Evolutionary conservation across 116 monocot genomes (phyloP).

Genomic region (Dioscorea cayenensis): DNA sequence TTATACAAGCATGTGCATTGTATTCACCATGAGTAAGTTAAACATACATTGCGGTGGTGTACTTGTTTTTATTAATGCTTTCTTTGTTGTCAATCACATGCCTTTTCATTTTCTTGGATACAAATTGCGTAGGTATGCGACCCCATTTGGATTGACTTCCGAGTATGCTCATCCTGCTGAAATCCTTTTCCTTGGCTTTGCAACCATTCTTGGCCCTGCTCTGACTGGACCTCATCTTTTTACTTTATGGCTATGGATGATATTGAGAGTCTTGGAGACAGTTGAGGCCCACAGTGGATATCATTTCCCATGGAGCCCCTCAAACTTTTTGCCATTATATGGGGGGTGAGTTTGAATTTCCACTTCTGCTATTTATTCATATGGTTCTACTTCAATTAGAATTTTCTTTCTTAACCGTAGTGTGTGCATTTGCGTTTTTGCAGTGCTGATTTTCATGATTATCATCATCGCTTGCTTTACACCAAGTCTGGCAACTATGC

Average conservation of each 20-base stretch:
- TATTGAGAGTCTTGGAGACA: slow-evolving; percentile 82
- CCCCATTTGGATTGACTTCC: slow-evolving; percentile 81
- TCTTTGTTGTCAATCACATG: not conserved
- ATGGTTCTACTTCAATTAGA: not conserved
- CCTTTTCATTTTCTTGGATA: not conserved
- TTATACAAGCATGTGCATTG: slow-evolving; percentile 95
- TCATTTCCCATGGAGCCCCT: slow-evolving; percentile 97
- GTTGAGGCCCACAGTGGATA: slow-evolving; percentile 91
- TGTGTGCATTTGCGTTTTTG: slow-evolving; percentile 2
- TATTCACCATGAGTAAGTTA: slow-evolving; percentile 77
- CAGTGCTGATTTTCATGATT: slow-evolving; percentile 90
- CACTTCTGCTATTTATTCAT: not conserved
- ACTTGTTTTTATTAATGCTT: not conserved
- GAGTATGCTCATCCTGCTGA: slow-evolving; percentile 97
- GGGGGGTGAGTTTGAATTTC: slow-evolving; percentile 56
- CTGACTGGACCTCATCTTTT: slow-evolving; percentile 89
- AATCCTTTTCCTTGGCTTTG: slow-evolving; percentile 90
- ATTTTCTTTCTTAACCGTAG: slow-evolving; percentile 3
- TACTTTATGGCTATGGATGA: slow-evolving; percentile 93
- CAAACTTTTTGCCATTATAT: slow-evolving; percentile 86
- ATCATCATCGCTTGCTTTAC: slow-evolving; percentile 86
- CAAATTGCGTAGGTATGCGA: slow-evolving; percentile 48
- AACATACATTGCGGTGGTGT: not conserved
- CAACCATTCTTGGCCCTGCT: slow-evolving; percentile 79
- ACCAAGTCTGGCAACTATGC: slow-evolving; percentile 94